Base-by-base conservation (phyloP, 441 rosid genomes). In the Omphalea diandra region DNA sequence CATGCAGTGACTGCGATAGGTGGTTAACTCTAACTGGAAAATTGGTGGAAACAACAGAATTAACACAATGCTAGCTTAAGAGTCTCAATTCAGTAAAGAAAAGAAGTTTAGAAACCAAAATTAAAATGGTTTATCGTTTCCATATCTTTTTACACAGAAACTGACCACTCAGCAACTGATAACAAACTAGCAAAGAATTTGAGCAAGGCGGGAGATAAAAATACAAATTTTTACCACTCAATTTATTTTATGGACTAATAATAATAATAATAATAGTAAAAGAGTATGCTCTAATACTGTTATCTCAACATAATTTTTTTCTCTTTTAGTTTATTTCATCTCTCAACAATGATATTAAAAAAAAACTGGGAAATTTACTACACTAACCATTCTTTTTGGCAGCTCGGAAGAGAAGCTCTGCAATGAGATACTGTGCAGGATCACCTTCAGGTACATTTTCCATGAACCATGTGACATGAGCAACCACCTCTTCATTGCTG, bases 391-490 rank as follows among this genome's bases (percentile, higher is more conserved):
- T 94, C 87, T 89, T 93, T 81, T 88, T 88, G 67, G 98, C 98
- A 53, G 97, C 98, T 40, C 97, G 97, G 80, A 89, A 86, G 24
- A 94, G 88, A 73, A 94, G 93, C 86, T 91, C 96, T 5, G 98
- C 90, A 73, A 94, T 83, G 73, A 94, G 97, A 82, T 91, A 88
- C 75, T 93, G 97, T 47, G 98, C 97, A 75, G 98, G 98, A 83
- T 93, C 97, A 0, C 98, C 98, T 81, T 86, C 96, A 40, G 97
- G 98, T 54, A 86, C 93, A 77, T 89, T 93, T 79, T 93, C 98
- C 71, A 93, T 93, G 84, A 93, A 93, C 98, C 98, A 93, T 15
- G 89, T 89, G 70, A 93, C 98, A 80, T 85, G 98, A 41, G 98
- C 93, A 79, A 91, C 93, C 36, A 93, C 93, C 81, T 93, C 97